Evolutionary conservation across 2,329 filamentous ascomycete genomes (phyloP).

Genomic region (Onygenales sp.): DNA sequence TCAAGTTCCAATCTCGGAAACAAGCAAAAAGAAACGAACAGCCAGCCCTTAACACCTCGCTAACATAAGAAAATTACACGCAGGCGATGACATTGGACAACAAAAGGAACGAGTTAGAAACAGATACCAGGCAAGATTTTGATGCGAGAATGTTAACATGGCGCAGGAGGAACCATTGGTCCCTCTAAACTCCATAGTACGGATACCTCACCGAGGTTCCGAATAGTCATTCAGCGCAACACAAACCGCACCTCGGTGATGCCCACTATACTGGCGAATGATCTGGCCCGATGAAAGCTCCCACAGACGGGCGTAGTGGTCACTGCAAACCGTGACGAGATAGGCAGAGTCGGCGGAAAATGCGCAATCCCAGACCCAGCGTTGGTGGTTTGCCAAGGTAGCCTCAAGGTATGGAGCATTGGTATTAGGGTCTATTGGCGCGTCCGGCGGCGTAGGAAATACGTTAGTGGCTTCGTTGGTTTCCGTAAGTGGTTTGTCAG

Average conservation of each 20-base stretch:
- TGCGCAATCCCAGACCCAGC: conserved; percentile 96
- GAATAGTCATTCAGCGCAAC: conserved; percentile 83
- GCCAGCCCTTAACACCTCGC: conserved; percentile 3
- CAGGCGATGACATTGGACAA: background rate
- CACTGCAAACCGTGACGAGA: conserved; percentile 82
- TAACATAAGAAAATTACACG: conserved; percentile 4
- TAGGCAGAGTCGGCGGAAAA: conserved; percentile 92
- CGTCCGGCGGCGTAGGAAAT: conserved; percentile 28
- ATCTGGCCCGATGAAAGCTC: conserved; percentile 78
- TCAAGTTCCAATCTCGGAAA: too few species aligned
- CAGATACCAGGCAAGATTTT: background rate
- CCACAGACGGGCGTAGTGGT: conserved; percentile 89
- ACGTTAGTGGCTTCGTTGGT: conserved; percentile 5
- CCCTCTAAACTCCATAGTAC: background rate
- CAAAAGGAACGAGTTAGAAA: background rate
- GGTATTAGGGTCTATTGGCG: conserved; percentile 33
- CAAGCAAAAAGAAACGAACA: background rate
- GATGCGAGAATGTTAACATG: too few species aligned
- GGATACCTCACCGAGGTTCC: conserved; percentile 27
- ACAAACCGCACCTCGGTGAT: conserved; percentile 84
- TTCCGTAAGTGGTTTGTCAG: background rate
- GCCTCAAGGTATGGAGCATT: conserved; percentile 68
- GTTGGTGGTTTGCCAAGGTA: conserved; percentile 79
- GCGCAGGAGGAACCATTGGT: background rate
- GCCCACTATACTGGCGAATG: conserved; percentile 90